These are phyloP conservation scores for Lycium ferocissimum DNA, from an alignment of 257 asterid genomes.

Conservation along the genomic window DNA sequence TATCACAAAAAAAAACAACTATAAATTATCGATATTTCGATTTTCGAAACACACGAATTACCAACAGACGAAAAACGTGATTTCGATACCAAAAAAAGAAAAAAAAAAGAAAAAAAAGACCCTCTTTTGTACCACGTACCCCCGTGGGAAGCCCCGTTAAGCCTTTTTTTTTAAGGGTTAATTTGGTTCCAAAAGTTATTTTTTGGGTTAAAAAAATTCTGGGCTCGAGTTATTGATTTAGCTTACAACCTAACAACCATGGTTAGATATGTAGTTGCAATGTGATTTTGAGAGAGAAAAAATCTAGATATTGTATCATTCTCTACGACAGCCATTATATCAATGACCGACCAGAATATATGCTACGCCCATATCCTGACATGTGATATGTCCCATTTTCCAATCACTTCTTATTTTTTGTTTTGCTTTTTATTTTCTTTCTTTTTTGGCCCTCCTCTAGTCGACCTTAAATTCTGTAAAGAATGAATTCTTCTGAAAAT, in stretches of 20 bases:
- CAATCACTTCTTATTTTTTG: not conserved
- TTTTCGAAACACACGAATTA: too few relatives aligned
- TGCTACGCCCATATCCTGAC: constrained; percentile 23
- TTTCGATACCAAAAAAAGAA: too few relatives aligned
- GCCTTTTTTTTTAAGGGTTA: too few relatives aligned
- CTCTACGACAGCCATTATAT: constrained; percentile 20
- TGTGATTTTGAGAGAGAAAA: not conserved
- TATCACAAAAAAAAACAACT: too few relatives aligned
- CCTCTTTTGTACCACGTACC: too few relatives aligned
- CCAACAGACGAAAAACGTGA: too few relatives aligned
- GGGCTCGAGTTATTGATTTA: not conserved
- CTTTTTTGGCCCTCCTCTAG: too few relatives aligned
- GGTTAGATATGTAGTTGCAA: constrained; percentile 9
- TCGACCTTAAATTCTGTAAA: not conserved
- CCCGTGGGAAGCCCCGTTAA: too few relatives aligned
- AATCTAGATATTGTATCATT: not conserved
- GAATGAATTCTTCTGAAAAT: not conserved
- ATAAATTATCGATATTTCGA: too few relatives aligned
- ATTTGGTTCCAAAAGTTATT: too few relatives aligned
- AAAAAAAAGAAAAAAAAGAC: too few relatives aligned
- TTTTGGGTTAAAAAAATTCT: too few relatives aligned
- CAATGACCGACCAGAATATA: constrained; percentile 15
- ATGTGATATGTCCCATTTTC: not conserved
- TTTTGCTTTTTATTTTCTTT: not conserved
- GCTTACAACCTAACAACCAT: not conserved